Conservation (phyloP, 345 rosid species). For the Heritiera littoralis region DNA sequence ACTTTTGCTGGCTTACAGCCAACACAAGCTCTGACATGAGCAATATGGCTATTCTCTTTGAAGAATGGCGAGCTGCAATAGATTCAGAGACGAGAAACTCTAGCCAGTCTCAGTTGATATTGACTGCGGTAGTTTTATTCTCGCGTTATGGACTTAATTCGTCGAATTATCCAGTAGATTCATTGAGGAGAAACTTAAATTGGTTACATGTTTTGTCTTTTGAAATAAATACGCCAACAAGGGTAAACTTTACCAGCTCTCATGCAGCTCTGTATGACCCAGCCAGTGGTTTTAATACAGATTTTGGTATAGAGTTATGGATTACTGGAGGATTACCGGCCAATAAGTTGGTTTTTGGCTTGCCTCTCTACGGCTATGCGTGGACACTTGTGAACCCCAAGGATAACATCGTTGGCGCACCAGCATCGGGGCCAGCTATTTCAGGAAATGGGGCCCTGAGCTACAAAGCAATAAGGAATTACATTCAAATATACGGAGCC, state of each 20-base stretch:
- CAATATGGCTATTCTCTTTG: conserved; percentile 23
- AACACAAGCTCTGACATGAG: background rate
- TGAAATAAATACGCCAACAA: conserved; percentile 20
- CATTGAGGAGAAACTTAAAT: conserved; percentile 24
- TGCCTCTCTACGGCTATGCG: conserved; percentile 24
- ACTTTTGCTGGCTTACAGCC: conserved; percentile 23
- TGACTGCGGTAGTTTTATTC: background rate
- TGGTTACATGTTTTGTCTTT: conserved; percentile 22
- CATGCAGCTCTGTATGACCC: conserved; percentile 35
- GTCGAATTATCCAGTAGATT: conserved; percentile 15
- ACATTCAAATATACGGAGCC: conserved; percentile 29
- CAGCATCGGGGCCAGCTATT: conserved; percentile 15
- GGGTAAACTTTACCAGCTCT: conserved; percentile 14
- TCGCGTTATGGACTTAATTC: background rate
- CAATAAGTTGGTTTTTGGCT: conserved; percentile 19
- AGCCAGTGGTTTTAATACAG: background rate
- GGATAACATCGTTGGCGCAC: conserved; percentile 16
- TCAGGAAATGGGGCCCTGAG: background rate
- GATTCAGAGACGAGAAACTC: conserved; percentile 11
- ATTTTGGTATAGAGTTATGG: conserved; percentile 24
- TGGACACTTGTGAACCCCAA: conserved; percentile 15
- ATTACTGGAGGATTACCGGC: conserved; percentile 25
- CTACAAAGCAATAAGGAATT: conserved; percentile 29
- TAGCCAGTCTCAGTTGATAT: conserved; percentile 16
- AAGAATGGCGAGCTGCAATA: conserved; percentile 30